A percentile compares a stretch with the other conserved stretches of the same genome.
Evolutionary conservation across 2,329 filamentous ascomycete species (phyloP).

Genomic region (Trichophyton equinum): DNA sequence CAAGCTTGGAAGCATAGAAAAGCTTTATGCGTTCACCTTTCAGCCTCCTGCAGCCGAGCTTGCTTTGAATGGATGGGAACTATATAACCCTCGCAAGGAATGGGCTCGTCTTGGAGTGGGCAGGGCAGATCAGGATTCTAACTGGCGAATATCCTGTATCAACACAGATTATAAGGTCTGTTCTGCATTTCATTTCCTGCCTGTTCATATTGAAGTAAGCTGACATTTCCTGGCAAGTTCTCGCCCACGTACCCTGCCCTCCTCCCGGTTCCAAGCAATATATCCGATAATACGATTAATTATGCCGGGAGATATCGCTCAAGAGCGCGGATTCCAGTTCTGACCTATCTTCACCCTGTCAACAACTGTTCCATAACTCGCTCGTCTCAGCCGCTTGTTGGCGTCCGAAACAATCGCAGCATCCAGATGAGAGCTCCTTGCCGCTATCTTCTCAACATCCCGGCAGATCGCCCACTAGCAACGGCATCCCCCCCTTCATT

Average conservation of each 20-base stretch:
- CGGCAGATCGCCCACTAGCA: conserved; percentile 34
- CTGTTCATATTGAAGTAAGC: conserved; percentile 14
- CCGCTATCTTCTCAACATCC: conserved; percentile 77
- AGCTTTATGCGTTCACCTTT: conserved; percentile 82
- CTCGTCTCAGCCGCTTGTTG: conserved; percentile 82
- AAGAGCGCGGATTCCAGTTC: conserved; percentile 69
- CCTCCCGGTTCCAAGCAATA: conserved; percentile 70
- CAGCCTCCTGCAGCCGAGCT: conserved; percentile 61
- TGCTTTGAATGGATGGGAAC: conserved; percentile 62
- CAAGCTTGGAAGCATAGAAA: conserved; percentile 69
- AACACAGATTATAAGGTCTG: conserved; percentile 66
- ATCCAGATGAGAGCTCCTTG: conserved; percentile 92
- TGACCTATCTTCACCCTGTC: conserved; percentile 89
- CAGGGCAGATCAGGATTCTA: conserved; percentile 60
- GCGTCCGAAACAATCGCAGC: conserved; percentile 74
- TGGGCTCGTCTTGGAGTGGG: conserved; percentile 80
- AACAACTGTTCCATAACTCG: conserved; percentile 96
- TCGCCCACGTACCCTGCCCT: conserved; percentile 84
- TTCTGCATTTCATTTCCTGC: conserved; percentile 6
- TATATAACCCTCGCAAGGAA: conserved; percentile 78
- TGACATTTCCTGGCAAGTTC: conserved; percentile 39
- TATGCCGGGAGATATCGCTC: conserved; percentile 86
- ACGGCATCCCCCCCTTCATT: conserved; percentile 27
- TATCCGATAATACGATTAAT: conserved; percentile 95
- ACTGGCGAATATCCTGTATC: conserved; percentile 83